Base-by-base conservation (phyloP, 2,329 filamentous ascomycete species). In the Penicillium janthinellum region DNA sequence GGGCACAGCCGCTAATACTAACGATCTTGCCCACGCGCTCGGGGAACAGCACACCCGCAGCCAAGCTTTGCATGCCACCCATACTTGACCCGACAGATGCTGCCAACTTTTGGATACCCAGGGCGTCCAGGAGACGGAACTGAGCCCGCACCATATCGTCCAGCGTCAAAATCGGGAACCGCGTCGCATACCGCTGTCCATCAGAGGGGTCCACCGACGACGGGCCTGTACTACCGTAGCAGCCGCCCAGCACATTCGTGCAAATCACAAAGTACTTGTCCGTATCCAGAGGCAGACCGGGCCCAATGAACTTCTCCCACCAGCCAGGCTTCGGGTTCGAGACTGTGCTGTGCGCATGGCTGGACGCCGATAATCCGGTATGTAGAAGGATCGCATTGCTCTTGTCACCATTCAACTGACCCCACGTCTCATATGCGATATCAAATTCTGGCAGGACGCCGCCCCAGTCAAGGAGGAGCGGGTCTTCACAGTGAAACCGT, bases 291-390 rank as follows among this genome's bases (percentile, higher is more conserved):
- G 92, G 90, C 20, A 84, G 84, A 0, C 90, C 92, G 0, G 93
- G 90, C 0, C 95, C 95, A 71, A 99, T 98, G 75, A 99, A 99
- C 76, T 90, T 94, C 78, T 99, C 95, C 95, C 95, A 99, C 95
- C 95, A 99, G 3, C 95, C 95, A 0, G 92, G 90, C 74, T 93
- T 90, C 0, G 91, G 85, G 75, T 99, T 99, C 10, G 83, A 81
- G 54, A 86, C 83, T n/a, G 94, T 98, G 59, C 92, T 97, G 72
- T 93, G 93, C 1, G 95, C 95, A 78, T 99, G 95, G 58, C 93
- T 98, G 6, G 93, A 97, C n/a, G 95, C 95, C 0, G 93, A 97
- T 5, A 99, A 83, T 8, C 95, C 95, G 0, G 95, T 99, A 74
- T 98, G 92, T 2, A 99, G 80, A 8, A 99, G 83, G 62, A 99